phyloP scores from a whole-genome alignment of 495 filamentous ascomycete genomes.

The Oidiodendron maius region DNA sequence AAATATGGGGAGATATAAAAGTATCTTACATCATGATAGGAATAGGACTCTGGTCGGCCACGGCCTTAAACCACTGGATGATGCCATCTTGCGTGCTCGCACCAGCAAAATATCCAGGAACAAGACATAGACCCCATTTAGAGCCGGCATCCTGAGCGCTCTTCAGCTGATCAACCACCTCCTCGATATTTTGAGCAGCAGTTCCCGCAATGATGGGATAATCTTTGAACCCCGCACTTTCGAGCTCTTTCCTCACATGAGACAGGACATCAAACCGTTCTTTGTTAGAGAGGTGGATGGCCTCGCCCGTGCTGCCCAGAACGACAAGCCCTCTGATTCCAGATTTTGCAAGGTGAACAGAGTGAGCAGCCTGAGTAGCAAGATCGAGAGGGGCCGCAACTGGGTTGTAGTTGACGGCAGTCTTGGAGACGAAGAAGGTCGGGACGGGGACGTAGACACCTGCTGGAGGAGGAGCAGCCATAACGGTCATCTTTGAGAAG shows the following conservation, averaged over 20 bases:
- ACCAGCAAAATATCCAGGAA: constrained; percentile 51
- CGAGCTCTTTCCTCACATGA: constrained; percentile 44
- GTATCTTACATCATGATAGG: constrained; percentile 42
- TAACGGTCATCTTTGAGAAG: background rate
- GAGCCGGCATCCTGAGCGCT: constrained; percentile 54
- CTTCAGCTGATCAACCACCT: constrained; percentile 52
- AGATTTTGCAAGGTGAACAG: constrained; percentile 52
- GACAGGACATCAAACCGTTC: constrained; percentile 54
- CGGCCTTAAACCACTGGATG: constrained; percentile 44
- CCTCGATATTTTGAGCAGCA: constrained; percentile 54
- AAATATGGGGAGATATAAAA: background rate
- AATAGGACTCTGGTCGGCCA: constrained; percentile 47
- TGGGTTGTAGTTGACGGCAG: constrained; percentile 14
- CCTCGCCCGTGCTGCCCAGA: constrained; percentile 64
- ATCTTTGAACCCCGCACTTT: constrained; percentile 48
- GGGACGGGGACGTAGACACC: constrained; percentile 26
- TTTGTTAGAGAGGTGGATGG: constrained; percentile 52
- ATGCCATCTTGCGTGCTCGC: constrained; percentile 42
- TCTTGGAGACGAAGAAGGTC: constrained; percentile 24
- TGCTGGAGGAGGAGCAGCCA: constrained; percentile 18
- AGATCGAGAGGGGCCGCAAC: constrained; percentile 43
- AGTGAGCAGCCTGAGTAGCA: constrained; percentile 50
- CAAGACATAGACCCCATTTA: constrained; percentile 55
- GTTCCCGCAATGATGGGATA: constrained; percentile 67
- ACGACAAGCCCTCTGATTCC: constrained; percentile 62